Base-by-base conservation (phyloP, 306 rosid species). In the Delonix regia region DNA sequence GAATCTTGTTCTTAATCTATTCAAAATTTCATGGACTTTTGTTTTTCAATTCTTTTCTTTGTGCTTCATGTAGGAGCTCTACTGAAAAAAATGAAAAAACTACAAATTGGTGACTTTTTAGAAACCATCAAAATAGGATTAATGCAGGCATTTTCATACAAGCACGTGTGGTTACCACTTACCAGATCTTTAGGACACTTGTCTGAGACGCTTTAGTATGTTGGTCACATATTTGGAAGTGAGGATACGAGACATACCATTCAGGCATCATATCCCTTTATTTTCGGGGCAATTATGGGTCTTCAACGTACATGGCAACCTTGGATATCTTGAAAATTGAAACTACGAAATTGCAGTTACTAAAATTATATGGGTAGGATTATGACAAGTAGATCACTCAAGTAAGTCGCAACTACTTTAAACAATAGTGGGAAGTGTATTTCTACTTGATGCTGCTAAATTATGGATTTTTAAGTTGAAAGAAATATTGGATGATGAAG, bases 1-100 rank as follows among this genome's bases (percentile, higher is more conserved):
- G 89, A 80, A 51, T 21, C 78, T 6, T 53, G 22, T 56, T 38
- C 64, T 69, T 55, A 12, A 19, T 75, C 52, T 59, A 10, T 73
- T 55, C 69, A 41, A 63, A 63, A 73, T 63, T 45, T 57, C 39
- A 47, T 47, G 69, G 57, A 68, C 48, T 76, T 22, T 14, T 27
- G n/a, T 66, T 49, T 55, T 34, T 64, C 57, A 59, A 47, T 53
- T 80, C 49, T n/a, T n/a, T 62, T 53, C 14, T 55, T 41, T 3
- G 24, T 42, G 3, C 53, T 45, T 51, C 24, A 53, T 66, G 30
- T 11, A 62, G 51, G 30, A 12, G 14, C 33, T 47, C 13, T 51
- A 5, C 15, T 44, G 16, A 34, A 64, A 33, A 48, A 63, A 62
- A 30, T 28, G 61, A 2, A n/a, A 18, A 51, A 51, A 6, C 24